These are phyloP conservation scores for Phyllosticta citrichinensis DNA, from an alignment of 2,329 filamentous ascomycete species.

Conservation along the genomic window DNA sequence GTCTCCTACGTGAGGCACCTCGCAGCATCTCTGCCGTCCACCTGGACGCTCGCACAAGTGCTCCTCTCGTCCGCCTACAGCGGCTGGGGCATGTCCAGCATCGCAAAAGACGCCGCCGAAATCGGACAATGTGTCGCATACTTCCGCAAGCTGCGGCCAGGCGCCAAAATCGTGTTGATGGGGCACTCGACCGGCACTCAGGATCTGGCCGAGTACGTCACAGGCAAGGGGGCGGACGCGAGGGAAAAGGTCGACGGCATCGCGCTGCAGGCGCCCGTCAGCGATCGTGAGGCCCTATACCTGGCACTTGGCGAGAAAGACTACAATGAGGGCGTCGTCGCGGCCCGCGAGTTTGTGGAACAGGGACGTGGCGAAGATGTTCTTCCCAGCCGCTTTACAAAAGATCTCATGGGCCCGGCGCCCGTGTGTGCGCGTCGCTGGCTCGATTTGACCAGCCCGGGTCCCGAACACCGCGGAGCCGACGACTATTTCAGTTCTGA, in stretches of 20 bases:
- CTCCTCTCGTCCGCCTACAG: slow-evolving; percentile 43
- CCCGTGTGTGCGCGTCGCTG: slow-evolving; percentile 50
- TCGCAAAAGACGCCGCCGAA: slow-evolving; percentile 46
- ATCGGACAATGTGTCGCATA: slow-evolving; percentile 43
- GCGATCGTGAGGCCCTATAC: slow-evolving; percentile 18
- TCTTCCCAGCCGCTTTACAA: slow-evolving; percentile 35
- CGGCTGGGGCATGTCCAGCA: slow-evolving; percentile 44
- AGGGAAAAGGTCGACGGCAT: slow-evolving; percentile 57
- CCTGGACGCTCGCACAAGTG: slow-evolving; percentile 45
- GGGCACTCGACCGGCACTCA: slow-evolving; percentile 61
- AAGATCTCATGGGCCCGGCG: slow-evolving; percentile 20
- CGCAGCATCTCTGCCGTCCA: slow-evolving; percentile 36
- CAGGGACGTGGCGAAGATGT: slow-evolving; percentile 46
- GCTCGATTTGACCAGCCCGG: slow-evolving; percentile 46
- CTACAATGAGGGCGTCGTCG: slow-evolving; percentile 50
- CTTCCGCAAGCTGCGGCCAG: slow-evolving; percentile 32
- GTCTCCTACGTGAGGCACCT: slow-evolving; percentile 48
- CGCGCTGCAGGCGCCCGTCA: slow-evolving; percentile 71
- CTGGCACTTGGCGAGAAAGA: not conserved
- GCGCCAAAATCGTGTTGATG: slow-evolving; percentile 53
- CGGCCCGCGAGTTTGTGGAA: slow-evolving; percentile 47
- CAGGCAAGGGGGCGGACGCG: slow-evolving; percentile 22
- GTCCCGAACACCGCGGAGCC: slow-evolving; percentile 47
- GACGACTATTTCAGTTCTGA: slow-evolving; percentile 88
- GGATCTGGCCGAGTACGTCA: slow-evolving; percentile 55